Evolutionary conservation across 148 eudicot species (phyloP).

Genomic region (Vaccinium corymbosum): DNA sequence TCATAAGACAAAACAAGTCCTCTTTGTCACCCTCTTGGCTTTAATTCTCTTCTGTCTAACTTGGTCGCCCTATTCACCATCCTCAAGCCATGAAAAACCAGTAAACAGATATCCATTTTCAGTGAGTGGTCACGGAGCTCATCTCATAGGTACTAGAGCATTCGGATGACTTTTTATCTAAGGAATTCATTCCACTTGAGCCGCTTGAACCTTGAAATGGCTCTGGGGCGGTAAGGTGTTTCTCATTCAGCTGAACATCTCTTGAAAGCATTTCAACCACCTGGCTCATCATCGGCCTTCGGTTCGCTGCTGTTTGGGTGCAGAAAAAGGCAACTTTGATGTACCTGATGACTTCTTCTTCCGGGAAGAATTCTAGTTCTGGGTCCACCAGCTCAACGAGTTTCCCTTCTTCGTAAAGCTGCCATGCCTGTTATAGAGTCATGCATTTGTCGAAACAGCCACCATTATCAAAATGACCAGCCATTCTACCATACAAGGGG

Average conservation of each 20-base stretch:
- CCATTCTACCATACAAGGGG: not conserved
- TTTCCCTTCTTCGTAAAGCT: conserved; percentile 61
- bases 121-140: conserved; percentile 71
- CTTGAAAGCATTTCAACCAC: conserved; percentile 75
- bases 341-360: conserved; percentile 50
- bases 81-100: conserved; percentile 13
- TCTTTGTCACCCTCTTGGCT: not conserved
- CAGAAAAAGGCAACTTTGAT: conserved; percentile 86
- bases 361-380: conserved; percentile 57
- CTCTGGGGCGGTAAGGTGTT: conserved; percentile 70
- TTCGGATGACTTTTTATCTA: conserved; percentile 32
- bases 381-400: conserved; percentile 73
- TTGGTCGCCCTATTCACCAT: not conserved
- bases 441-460: not conserved
- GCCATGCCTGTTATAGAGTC: conserved; percentile 65
- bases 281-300: conserved; percentile 85
- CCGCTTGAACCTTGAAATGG: conserved; percentile 41
- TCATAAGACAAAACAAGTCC: not conserved
- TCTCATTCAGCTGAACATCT: conserved; percentile 54
- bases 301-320: conserved; percentile 65
- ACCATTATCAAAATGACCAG: not conserved
- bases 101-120: conserved; percentile 39
- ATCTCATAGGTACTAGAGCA: conserved; percentile 47
- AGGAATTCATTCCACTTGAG: conserved; percentile 7
- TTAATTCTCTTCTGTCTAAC: not conserved